phyloP scores from a whole-genome alignment of 2,329 filamentous ascomycete genomes.

The Clonostachys rhizophaga region DNA sequence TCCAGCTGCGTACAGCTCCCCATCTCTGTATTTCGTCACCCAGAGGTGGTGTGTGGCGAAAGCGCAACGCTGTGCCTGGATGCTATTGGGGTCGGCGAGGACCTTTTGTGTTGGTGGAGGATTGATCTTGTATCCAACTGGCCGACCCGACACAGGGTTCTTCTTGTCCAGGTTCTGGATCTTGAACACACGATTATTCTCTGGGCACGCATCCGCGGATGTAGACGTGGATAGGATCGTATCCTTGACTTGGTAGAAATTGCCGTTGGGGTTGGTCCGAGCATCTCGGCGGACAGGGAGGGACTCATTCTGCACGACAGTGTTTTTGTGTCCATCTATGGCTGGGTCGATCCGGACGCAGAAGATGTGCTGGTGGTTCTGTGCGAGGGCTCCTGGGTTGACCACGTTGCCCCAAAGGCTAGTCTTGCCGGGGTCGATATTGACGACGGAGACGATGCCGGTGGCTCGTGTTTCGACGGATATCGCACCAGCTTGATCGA shows the following conservation, averaged over 20 bases:
- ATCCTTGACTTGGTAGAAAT: slow-evolving; percentile 33
- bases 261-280: slow-evolving; percentile 44
- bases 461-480: slow-evolving; percentile 23
- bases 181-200: slow-evolving; percentile 43
- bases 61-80: slow-evolving; percentile 30
- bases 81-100: slow-evolving; percentile 31
- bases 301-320: slow-evolving; percentile 38
- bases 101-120: slow-evolving; percentile 29
- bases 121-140: slow-evolving; percentile 42
- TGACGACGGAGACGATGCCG: slow-evolving; percentile 36
- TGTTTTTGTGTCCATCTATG: slow-evolving; percentile 55
- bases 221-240: slow-evolving; percentile 36
- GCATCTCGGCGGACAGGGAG: slow-evolving; percentile 34
- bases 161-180: slow-evolving; percentile 35
- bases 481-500: slow-evolving; percentile 45
- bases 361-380: slow-evolving; percentile 66
- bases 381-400: slow-evolving; percentile 53
- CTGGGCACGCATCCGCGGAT: slow-evolving; percentile 43
- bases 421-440: slow-evolving; percentile 48
- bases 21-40: slow-evolving; percentile 38
- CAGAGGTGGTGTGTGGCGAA: slow-evolving; percentile 39
- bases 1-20: slow-evolving; percentile 38
- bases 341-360: slow-evolving; percentile 57
- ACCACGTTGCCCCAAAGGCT: slow-evolving; percentile 58
- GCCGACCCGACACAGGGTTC: slow-evolving; percentile 37